Base-by-base conservation (phyloP, 2,329 filamentous ascomycete species). In the Paecilomyces variotii region DNA sequence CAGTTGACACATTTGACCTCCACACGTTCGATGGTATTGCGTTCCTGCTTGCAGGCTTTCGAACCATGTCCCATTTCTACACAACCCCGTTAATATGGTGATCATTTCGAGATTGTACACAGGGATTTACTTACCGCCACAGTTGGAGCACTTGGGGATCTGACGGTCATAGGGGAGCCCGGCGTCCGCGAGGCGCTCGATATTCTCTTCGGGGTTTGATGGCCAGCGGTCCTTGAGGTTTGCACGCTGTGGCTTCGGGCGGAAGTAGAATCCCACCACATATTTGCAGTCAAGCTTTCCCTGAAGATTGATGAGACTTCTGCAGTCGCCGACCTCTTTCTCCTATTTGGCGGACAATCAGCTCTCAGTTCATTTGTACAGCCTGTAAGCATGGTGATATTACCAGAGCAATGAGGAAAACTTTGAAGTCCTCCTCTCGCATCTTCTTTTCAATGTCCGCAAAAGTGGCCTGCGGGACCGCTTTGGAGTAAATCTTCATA, bases 381-480 rank as follows among this genome's bases (percentile, higher is more conserved):
- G 9, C 9, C 30, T 10, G n/a, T 9, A 11, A 30, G 12, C 1
- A 28, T 39, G 32, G 7, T 14, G 35, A 56, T 51, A 66, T 68
- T 68, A 81, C 74, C 64, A 80, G 70, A 11, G 77, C 82, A 61
- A 84, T 81, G n/a, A 84, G 68, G 64, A 78, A 80, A 61, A 83
- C 65, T 4, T 74, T 77, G 56, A 79, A 70, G 0, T 70, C 68
- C 3, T 81, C 77, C 5, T 74, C 70, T 9, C 81, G 80, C 62
- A 84, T 76, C 54, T 77, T 77, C 24, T 72, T 71, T 64, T 84
- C 82, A 9, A 84, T 76, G 1, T 77, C 76, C 10, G 68, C 70
- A 58, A 77, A 84, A 59, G 68, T 78, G 57, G 75, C 79, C 61
- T 69, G 59, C 2, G 76, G 76, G 28, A 71, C 71, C 2, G 78